Conservation (phyloP, 768 basidiomycete genomes). For the Coprinellus micaceus region DNA sequence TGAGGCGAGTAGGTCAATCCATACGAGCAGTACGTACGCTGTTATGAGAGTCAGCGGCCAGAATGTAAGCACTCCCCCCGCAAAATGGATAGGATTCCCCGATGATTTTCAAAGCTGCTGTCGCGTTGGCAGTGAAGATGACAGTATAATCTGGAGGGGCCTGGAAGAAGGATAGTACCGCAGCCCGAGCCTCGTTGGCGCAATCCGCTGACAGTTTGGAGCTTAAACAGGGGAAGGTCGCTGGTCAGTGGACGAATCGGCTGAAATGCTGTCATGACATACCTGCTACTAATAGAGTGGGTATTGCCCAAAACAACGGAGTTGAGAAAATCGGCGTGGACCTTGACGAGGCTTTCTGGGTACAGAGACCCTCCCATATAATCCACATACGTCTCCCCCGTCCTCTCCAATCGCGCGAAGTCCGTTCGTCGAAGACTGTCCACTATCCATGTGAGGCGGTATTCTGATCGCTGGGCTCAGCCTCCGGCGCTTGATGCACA, state of each 20-base stretch:
- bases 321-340: constrained; percentile 67
- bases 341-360: constrained; percentile 70
- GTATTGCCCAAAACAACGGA: constrained; percentile 74
- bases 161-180: constrained; percentile 73
- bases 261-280: constrained; percentile 29
- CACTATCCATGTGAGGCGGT: constrained; percentile 64
- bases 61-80: constrained; percentile 55
- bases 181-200: constrained; percentile 64
- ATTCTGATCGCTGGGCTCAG: constrained; percentile 38
- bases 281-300: constrained; percentile 81
- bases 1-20: not conserved
- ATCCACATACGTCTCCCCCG: constrained; percentile 76
- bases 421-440: constrained; percentile 65
- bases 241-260: not conserved
- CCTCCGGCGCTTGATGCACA: not conserved
- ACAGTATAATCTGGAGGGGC: constrained; percentile 77
- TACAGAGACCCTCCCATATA: constrained; percentile 85
- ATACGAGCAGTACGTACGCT: constrained; percentile 42
- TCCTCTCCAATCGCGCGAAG: constrained; percentile 53
- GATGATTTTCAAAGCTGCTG: constrained; percentile 74
- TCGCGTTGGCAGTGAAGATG: constrained; percentile 78
- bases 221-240: constrained; percentile 34
- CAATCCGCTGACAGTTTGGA: constrained; percentile 66
- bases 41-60: constrained; percentile 79
- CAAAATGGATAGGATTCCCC: constrained; percentile 78